These are phyloP conservation scores for Colletotrichum sansevieriae DNA, from an alignment of 2,329 filamentous ascomycete species.

Conservation along the genomic window DNA sequence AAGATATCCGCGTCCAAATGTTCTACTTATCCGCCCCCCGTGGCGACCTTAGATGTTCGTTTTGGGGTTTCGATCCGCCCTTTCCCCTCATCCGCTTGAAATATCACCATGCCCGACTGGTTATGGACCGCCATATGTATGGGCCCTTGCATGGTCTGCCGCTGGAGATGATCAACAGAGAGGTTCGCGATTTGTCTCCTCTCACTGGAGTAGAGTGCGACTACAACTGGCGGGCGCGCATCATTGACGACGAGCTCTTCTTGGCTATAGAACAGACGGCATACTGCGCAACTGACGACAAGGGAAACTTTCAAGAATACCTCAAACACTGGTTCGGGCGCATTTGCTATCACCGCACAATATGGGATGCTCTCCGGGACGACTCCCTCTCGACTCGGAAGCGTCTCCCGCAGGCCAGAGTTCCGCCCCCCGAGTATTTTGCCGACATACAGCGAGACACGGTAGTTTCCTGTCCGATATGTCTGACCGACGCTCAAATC, in stretches of 20 bases:
- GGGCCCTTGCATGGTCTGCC: slow-evolving; percentile 33
- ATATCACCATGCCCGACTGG: slow-evolving; percentile 34
- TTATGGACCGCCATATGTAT: slow-evolving; percentile 41
- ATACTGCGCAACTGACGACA: background rate
- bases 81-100: background rate
- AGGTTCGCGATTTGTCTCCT: background rate
- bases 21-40: background rate
- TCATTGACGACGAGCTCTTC: slow-evolving; percentile 40
- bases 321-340: background rate
- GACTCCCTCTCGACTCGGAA: background rate
- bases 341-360: slow-evolving; percentile 14
- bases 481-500: slow-evolving; percentile 37
- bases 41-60: no score
- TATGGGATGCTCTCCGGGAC: background rate
- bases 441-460: slow-evolving; percentile 5
- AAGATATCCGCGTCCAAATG: background rate
- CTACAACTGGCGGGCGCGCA: slow-evolving; percentile 25
- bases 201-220: background rate
- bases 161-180: slow-evolving; percentile 4
- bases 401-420: background rate
- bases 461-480: slow-evolving; percentile 34
- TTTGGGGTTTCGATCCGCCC: no score
- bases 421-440: background rate
- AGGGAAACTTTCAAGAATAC: background rate
- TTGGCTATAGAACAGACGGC: slow-evolving; percentile 18